Evolutionary conservation across 225 moss, liverwort and hornwort genomes (phyloP).

Genomic region (Rhytidiadelphus loreus): DNA sequence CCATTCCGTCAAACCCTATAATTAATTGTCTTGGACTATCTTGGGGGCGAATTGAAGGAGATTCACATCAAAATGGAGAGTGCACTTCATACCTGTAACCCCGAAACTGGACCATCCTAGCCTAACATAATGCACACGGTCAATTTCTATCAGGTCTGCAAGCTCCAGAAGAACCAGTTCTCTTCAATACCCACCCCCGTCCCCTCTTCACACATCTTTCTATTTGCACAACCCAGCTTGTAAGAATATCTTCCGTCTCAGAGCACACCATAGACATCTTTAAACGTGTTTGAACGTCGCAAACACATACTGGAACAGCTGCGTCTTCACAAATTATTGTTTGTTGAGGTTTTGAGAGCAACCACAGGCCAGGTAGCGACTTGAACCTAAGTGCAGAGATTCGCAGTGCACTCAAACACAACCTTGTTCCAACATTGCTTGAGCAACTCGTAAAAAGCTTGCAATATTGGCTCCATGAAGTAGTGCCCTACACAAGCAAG

Average conservation of each 20-base stretch:
- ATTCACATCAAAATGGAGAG: slow-evolving; percentile 28
- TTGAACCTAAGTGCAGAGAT: slow-evolving; percentile 5
- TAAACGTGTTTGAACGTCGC: slow-evolving; percentile 7
- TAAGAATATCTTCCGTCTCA: slow-evolving; percentile 2
- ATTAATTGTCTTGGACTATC: slow-evolving; percentile 24
- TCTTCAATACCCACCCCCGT: slow-evolving; percentile 19
- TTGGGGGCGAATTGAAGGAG: slow-evolving; percentile 25
- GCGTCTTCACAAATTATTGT: slow-evolving; percentile 21
- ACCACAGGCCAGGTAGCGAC: slow-evolving; percentile 14
- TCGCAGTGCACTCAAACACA: slow-evolving; percentile 30
- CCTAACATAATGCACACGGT: slow-evolving; percentile 41
- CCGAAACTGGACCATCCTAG: slow-evolving; percentile 27
- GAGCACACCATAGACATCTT: slow-evolving; percentile 3
- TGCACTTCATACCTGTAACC: slow-evolving; percentile 21
- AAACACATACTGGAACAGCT: slow-evolving; percentile 10
- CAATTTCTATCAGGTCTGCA: slow-evolving; percentile 14
- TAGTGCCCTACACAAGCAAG: slow-evolving; percentile 24
- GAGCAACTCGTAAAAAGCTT: slow-evolving; percentile 54
- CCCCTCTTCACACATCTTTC: slow-evolving; percentile 10
- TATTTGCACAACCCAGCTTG: slow-evolving; percentile 24
- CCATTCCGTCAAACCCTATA: slow-evolving; percentile 20
- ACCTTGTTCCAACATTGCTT: slow-evolving; percentile 66
- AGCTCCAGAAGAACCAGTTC: slow-evolving; percentile 20
- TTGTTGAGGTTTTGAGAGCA: slow-evolving; percentile 28
- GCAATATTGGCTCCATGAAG: slow-evolving; percentile 63